These are phyloP conservation scores for Pinus tabuliformis DNA, from an alignment of 75 land plant species.

Conservation along the genomic window DNA sequence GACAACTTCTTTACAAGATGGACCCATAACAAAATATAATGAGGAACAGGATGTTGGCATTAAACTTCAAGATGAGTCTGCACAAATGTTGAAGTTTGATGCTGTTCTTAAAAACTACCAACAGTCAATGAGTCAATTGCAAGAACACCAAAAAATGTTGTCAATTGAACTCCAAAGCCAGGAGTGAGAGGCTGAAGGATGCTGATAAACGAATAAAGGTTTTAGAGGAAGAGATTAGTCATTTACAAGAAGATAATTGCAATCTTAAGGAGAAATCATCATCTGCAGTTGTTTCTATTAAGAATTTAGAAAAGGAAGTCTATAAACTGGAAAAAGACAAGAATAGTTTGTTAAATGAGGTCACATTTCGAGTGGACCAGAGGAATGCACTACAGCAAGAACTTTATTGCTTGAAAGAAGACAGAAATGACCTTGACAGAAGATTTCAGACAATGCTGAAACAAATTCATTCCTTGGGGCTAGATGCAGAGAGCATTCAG, in stretches of 20 bases:
- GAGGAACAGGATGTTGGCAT: slow-evolving; percentile 38
- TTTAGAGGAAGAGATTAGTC: slow-evolving; percentile 33
- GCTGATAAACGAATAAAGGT: slow-evolving; percentile 24
- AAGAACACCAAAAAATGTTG: slow-evolving; percentile 35
- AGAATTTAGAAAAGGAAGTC: slow-evolving; percentile 42
- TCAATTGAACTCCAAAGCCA: slow-evolving; percentile 36
- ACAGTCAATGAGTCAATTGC: slow-evolving; percentile 35
- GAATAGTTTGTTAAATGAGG: slow-evolving; percentile 30
- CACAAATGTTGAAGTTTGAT: slow-evolving; percentile 36
- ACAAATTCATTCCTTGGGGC: slow-evolving; percentile 35
- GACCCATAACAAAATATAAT: slow-evolving; percentile 29
- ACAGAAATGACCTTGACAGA: slow-evolving; percentile 35
- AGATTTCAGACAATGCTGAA: slow-evolving; percentile 20
- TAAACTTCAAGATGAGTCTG: slow-evolving; percentile 41
- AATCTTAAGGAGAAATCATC: slow-evolving; percentile 26
- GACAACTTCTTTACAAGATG: slow-evolving; percentile 25
- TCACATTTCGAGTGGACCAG: slow-evolving; percentile 36
- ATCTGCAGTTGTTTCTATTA: slow-evolving; percentile 25
- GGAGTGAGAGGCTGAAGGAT: slow-evolving; percentile 33
- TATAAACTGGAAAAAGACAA: slow-evolving; percentile 27
- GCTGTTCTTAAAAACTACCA: slow-evolving; percentile 31
- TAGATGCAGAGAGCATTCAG: slow-evolving; percentile 27
- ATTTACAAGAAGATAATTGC: slow-evolving; percentile 34
- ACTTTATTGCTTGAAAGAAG: slow-evolving; percentile 43
- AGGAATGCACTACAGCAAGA: slow-evolving; percentile 56